These are phyloP conservation scores for Grammothele lineata DNA, from an alignment of 768 basidiomycete species.

Conservation along the genomic window DNA sequence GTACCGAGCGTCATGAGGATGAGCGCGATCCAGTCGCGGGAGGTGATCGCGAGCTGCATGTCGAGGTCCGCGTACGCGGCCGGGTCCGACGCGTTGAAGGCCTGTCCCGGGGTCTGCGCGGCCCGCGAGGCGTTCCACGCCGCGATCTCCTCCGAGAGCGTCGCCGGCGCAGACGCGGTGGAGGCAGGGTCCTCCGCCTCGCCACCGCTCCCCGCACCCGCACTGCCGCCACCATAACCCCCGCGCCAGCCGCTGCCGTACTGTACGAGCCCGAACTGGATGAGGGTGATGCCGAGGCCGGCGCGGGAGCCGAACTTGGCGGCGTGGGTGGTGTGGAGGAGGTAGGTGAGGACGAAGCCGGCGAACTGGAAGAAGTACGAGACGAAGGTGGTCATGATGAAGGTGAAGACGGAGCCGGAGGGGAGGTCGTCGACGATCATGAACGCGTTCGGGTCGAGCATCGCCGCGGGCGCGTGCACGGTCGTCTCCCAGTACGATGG, in stretches of 20 bases:
- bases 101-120: slow-evolving; percentile 15
- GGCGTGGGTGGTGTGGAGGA: slow-evolving; percentile 89
- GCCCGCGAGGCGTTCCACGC: slow-evolving; percentile 6
- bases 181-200: slow-evolving; percentile 1
- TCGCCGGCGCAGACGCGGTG: neutral
- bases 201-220: slow-evolving; percentile 10
- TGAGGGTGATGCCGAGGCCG: slow-evolving; percentile 91
- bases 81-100: slow-evolving; percentile 14
- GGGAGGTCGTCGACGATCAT: slow-evolving; percentile 94
- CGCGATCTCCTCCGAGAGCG: slow-evolving; percentile 10
- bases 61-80: slow-evolving; percentile 11
- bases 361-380: slow-evolving; percentile 98
- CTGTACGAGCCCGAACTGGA: slow-evolving; percentile 75
- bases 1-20: slow-evolving; percentile 84
- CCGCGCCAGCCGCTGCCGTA: slow-evolving; percentile 9
- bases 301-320: slow-evolving; percentile 92
- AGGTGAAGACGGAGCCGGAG: slow-evolving; percentile 70
- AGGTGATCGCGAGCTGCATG: slow-evolving; percentile 35
- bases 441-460: slow-evolving; percentile 45
- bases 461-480: slow-evolving; percentile 66
- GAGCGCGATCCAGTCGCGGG: slow-evolving; percentile 89
- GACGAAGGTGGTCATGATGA: slow-evolving; percentile 73
- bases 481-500: slow-evolving; percentile 98
- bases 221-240: no score
- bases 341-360: slow-evolving; percentile 88